These are phyloP conservation scores for Dothistroma pini DNA, from an alignment of 2,329 filamentous ascomycete genomes.

Conservation along the genomic window DNA sequence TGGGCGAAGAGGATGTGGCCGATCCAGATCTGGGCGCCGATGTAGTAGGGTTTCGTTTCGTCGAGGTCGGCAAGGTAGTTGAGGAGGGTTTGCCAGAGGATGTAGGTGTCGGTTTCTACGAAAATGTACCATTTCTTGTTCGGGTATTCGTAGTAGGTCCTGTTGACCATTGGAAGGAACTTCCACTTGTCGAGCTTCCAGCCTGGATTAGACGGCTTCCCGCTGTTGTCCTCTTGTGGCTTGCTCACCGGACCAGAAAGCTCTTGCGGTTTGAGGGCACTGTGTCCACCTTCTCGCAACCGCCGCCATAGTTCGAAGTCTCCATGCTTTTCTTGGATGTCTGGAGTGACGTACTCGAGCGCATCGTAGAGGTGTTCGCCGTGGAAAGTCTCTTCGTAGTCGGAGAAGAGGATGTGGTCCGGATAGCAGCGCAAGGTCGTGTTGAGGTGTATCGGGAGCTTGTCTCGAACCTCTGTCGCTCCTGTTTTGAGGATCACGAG, in stretches of 20 bases:
- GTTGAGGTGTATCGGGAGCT: slow-evolving; percentile 33
- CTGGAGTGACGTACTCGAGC: slow-evolving; percentile 20
- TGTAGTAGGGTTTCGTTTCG: slow-evolving; percentile 41
- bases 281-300: slow-evolving; percentile 17
- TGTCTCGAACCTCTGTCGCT: slow-evolving; percentile 33
- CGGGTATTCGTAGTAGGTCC: slow-evolving; percentile 39
- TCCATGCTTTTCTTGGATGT: slow-evolving; percentile 18
- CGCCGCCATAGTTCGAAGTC: slow-evolving; percentile 29
- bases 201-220: slow-evolving; percentile 33
- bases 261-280: slow-evolving; percentile 19
- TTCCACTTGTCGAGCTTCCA: slow-evolving; percentile 55
- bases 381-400: slow-evolving; percentile 36
- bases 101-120: slow-evolving; percentile 56
- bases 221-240: slow-evolving; percentile 4
- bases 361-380: slow-evolving; percentile 35
- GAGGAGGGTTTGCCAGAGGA: slow-evolving; percentile 49
- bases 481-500: slow-evolving; percentile 50
- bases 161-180: slow-evolving; percentile 52
- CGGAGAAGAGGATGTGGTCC: slow-evolving; percentile 38
- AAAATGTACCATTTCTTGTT: slow-evolving; percentile 58
- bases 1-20: slow-evolving; percentile 39
- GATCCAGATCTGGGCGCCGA: slow-evolving; percentile 39
- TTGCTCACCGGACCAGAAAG: slow-evolving; percentile 19
- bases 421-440: slow-evolving; percentile 36
- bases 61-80: slow-evolving; percentile 40